Evolutionary conservation across 2,329 filamentous ascomycete genomes (phyloP), one percentile per base, ranked within the genome.

Genomic region (Pestalotiopsis sp.): DNA sequence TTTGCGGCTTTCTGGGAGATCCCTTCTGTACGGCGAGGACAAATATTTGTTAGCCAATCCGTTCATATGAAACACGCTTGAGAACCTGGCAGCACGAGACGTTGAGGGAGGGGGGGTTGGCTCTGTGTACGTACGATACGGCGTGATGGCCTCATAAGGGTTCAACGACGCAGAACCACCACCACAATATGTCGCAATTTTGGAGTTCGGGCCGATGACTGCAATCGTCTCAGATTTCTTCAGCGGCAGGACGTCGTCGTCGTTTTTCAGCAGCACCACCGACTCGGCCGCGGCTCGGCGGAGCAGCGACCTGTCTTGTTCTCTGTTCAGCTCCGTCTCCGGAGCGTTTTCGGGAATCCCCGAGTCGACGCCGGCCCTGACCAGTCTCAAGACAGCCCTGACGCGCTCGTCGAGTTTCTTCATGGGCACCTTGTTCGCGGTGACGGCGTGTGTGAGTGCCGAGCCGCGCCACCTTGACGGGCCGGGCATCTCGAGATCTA

Each of bases 241-340:
- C 3, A 92, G 77, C 0, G 92, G 92, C 0, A 95, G 82, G 0
- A 90, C 76, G n/a, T 82, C 82, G 49, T 86, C 85, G 13, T 93
- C 86, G 72, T 95, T 95, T 80, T 94, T 93, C 64, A 94, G 81
- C 12, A 94, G 83, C 1, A 94, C 91, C 9, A 93, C 89, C 3
- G 89, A 89, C 75, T 93, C 91, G 4, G 88, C 87, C 23, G 90
- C 91, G 25, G 92, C 84, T 68, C 86, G 84, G 20, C 92, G 86
- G 25, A 93, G 85, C 62, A 94, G 82, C 17, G 84, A 85, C 4
- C 89, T 86, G 52, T 89, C 89, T 76, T 91, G 86, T 0, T 86
- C 83, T 0, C 87, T 91, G 74, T 93, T 83, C 9, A 84, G 81
- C 0, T 81, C 83, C 65, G 78, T 81, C 76, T 90, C 88, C 0